These are phyloP conservation scores for Sanghuangporus sanghuang DNA, from an alignment of 1,284 basidiomycete species.

Conservation along the genomic window DNA sequence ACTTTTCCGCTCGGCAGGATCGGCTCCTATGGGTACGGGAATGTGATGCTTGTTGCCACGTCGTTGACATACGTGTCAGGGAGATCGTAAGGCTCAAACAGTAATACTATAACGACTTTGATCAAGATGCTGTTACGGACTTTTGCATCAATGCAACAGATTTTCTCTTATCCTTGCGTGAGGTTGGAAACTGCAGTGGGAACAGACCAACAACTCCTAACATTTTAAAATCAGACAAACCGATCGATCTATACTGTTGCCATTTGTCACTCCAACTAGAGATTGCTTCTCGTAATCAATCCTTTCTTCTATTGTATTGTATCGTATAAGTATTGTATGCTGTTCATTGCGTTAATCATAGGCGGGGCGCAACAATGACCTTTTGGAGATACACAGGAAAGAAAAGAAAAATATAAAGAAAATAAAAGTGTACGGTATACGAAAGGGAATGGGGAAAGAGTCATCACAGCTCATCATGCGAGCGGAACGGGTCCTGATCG, in stretches of 20 bases:
- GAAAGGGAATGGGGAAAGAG: background rate
- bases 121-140: no score
- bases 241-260: background rate
- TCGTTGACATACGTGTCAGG: background rate
- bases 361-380: background rate
- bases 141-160: no score
- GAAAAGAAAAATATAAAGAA: background rate
- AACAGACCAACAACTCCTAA: no score
- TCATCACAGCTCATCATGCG: slow-evolving; percentile 62
- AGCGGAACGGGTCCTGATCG: slow-evolving; percentile 51
- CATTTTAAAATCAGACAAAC: background rate
- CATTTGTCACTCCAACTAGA: background rate
- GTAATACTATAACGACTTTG: no score
- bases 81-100: background rate
- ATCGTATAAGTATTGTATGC: background rate
- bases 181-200: no score
- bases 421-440: background rate
- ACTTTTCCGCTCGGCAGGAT: background rate
- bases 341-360: background rate
- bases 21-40: background rate
- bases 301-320: background rate
- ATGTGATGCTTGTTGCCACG: background rate
- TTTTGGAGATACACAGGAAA: background rate
- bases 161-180: no score
- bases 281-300: background rate